Conservation (phyloP, 768 basidiomycete species). For the Lanmaoa pseudosensibilis region DNA sequence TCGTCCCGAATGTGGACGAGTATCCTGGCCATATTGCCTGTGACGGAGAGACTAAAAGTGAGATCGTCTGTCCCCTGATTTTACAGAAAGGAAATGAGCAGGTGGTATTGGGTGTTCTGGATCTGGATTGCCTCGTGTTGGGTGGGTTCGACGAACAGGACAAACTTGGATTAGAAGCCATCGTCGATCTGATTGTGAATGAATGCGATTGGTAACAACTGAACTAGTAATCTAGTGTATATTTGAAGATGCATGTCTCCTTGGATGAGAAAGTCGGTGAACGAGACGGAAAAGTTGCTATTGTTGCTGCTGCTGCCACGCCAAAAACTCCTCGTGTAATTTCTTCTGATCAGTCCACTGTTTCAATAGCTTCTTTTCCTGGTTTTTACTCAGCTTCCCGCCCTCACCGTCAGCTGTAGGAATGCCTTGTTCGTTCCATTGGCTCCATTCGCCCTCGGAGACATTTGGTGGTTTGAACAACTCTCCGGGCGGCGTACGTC, state of each 20-base stretch:
- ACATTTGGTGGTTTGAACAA: constrained; percentile 86
- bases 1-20: constrained; percentile 75
- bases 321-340: constrained; percentile 75
- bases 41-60: constrained; percentile 86
- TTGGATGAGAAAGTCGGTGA: background rate
- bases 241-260: background rate
- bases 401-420: constrained; percentile 86
- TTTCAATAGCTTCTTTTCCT: constrained; percentile 75
- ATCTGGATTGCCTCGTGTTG: constrained; percentile 79
- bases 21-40: constrained; percentile 96
- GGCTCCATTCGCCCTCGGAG: constrained; percentile 67
- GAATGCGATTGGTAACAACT: constrained; percentile 61
- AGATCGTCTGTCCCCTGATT: constrained; percentile 82
- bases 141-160: constrained; percentile 79
- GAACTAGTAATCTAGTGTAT: constrained; percentile 13
- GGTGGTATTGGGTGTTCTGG: constrained; percentile 60
- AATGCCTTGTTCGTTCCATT: constrained; percentile 83
- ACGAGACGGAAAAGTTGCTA: background rate
- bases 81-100: constrained; percentile 33
- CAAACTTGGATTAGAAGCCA: constrained; percentile 69
- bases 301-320: constrained; percentile 39
- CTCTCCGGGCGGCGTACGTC: constrained; percentile 67
- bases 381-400: constrained; percentile 80
- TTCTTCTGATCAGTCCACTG: constrained; percentile 72
- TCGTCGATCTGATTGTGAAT: constrained; percentile 62